Evolutionary conservation across 257 asterid genomes (phyloP), one percentile per base, ranked within the genome.

Genomic region (Leonotis leonurus): DNA sequence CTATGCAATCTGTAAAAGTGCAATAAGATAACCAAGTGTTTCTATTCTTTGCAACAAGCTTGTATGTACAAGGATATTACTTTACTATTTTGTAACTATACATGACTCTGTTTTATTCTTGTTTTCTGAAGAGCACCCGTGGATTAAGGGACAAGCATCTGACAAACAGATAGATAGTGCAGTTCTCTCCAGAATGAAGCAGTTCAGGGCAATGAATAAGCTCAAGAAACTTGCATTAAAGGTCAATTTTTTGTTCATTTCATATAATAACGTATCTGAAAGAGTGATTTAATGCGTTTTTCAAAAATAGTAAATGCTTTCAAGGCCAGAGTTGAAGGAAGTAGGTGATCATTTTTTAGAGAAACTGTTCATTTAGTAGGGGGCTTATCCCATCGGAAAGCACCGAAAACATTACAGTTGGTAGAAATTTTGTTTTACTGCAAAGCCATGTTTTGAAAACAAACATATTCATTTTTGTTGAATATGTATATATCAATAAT

Each of bases 171-270:
- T 86, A 27, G 88, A 79, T 49, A 86, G 95, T 71, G 95, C 95
- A n/a, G 95, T 86, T 68, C 83, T 86, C 45, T 83, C 90, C 27
- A 76, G 95, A 83, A 86, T 86, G 95, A 83, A 86, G 80, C 95
- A 86, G 73, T 86, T 86, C 75, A 79, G 95, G 70, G 95, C 95
- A 41, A 83, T 83, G 90, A 86, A 86, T 75, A 86, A 86, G 78
- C 85, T 86, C 75, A 83, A 86, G 78, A 81, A 86, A 79, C 88
- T 86, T 36, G 95, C 95, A 25, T 56, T 86, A 56, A 83, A 86
- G 95, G 95, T 86, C 40, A 67, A 26, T 3, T 30, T 61, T 69
- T 49, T 17, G 48, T 26, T 66, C 50, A 16, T 30, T 54, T 58
- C 18, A 8, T 32, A 24, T 24, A 20, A n/a, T n/a, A 26, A 54